Conservation (phyloP, 805 yeast genomes). For the Kodamaea hsintzibuensis region DNA sequence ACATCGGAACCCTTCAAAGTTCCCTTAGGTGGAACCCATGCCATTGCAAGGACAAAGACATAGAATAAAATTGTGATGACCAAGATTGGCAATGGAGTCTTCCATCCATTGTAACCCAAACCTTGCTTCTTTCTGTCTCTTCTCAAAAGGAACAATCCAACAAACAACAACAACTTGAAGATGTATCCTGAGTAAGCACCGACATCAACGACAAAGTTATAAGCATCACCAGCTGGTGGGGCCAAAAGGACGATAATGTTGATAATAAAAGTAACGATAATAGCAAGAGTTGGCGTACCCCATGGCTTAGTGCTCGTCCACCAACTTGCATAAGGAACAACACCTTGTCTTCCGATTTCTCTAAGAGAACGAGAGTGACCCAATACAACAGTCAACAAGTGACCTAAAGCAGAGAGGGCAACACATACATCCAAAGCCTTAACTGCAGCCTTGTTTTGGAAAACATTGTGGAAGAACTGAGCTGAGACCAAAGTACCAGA, state of each 20-base stretch:
- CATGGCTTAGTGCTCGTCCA: conserved; percentile 34
- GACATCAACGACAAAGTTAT: conserved; percentile 32
- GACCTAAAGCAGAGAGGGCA: conserved; percentile 34
- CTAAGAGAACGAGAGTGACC: conserved; percentile 33
- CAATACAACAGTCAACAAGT: conserved; percentile 27
- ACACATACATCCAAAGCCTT: conserved; percentile 27
- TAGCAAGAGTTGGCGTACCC: conserved; percentile 31
- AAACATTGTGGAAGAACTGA: conserved; percentile 30
- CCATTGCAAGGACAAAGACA: conserved; percentile 40
- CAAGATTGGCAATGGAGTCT: conserved; percentile 34
- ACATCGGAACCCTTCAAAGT: conserved; percentile 43
- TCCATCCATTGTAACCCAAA: conserved; percentile 33
- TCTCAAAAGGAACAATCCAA: conserved; percentile 29
- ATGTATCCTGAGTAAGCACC: conserved; percentile 31
- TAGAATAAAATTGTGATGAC: conserved; percentile 33
- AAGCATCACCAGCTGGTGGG: conserved; percentile 38
- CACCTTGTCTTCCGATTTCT: conserved; percentile 37
- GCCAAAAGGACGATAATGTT: conserved; percentile 30
- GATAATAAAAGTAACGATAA: conserved; percentile 24
- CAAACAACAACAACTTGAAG: conserved; percentile 26
- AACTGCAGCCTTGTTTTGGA: conserved; percentile 26
- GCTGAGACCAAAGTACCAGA: conserved; percentile 33
- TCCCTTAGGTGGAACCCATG: conserved; percentile 45
- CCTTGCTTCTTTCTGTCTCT: conserved; percentile 31
- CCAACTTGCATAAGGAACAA: conserved; percentile 27